phyloP scores from a whole-genome alignment of 805 yeast genomes.

The Sugiyamaella americana region DNA sequence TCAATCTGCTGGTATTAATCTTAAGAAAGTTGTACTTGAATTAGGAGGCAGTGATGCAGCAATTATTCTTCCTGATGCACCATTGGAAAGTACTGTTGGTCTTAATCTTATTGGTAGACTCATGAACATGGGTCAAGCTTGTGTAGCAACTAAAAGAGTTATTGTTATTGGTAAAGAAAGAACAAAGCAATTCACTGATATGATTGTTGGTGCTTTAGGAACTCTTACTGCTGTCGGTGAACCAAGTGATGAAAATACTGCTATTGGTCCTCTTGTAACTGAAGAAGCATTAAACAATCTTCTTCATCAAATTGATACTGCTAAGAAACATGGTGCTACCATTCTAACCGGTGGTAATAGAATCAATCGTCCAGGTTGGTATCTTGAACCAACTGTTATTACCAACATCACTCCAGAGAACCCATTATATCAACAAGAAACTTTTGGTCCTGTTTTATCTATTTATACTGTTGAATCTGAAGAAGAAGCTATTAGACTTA shows the following conservation, averaged over 20 bases:
- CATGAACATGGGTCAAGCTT: constrained; percentile 59
- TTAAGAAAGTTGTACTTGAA: constrained; percentile 58
- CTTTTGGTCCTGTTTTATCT: constrained; percentile 62
- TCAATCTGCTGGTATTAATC: constrained; percentile 45
- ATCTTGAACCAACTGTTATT: constrained; percentile 50
- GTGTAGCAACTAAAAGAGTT: constrained; percentile 34
- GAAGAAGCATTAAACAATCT: constrained; percentile 28
- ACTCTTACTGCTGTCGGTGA: constrained; percentile 41
- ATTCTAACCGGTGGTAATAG: constrained; percentile 52
- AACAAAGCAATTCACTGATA: constrained; percentile 1
- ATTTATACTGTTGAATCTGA: constrained; percentile 47
- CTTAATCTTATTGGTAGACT: constrained; percentile 51
- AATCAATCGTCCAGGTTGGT: constrained; percentile 35
- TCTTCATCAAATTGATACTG: constrained; percentile 44
- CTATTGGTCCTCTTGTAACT: constrained; percentile 43
- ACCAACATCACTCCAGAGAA: constrained; percentile 46
- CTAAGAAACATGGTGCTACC: constrained; percentile 49
- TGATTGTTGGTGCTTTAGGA: neutral
- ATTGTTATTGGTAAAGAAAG: constrained; percentile 11
- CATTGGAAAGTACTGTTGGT: constrained; percentile 49
- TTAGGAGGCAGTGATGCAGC: constrained; percentile 66
- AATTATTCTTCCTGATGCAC: constrained; percentile 55
- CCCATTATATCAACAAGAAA: constrained; percentile 50
- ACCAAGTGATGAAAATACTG: constrained; percentile 45
- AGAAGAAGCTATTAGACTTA: constrained; percentile 47